phyloP scores from a whole-genome alignment of 495 filamentous ascomycete species.

The Aspergillus nidulans region DNA sequence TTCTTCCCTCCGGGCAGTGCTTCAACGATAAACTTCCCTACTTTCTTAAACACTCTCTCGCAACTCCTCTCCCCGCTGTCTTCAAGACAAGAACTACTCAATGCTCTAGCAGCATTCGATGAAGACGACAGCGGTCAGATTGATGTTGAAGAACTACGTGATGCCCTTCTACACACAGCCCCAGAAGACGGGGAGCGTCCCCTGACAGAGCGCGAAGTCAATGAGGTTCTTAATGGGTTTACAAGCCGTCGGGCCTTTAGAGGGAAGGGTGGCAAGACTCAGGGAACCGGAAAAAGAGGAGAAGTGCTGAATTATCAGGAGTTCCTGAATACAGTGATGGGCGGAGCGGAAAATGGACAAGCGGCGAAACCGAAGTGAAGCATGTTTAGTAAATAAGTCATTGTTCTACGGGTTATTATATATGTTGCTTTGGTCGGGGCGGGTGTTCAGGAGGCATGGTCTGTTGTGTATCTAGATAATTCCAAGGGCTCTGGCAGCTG shows the following conservation, averaged over 20 bases:
- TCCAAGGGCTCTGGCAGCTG: not conserved
- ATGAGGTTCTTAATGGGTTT: constrained; percentile 79
- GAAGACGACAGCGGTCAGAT: constrained; percentile 93
- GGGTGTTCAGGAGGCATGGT: not conserved
- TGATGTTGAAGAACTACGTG: constrained; percentile 73
- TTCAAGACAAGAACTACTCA: constrained; percentile 68
- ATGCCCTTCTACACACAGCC: constrained; percentile 75
- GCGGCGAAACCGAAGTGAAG: constrained; percentile 25
- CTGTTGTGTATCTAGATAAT: not conserved
- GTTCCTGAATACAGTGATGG: constrained; percentile 39
- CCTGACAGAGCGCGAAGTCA: constrained; percentile 72
- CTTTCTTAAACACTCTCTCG: constrained; percentile 76
- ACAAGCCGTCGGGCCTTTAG: constrained; percentile 73
- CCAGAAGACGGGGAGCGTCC: constrained; percentile 66
- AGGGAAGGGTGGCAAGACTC: constrained; percentile 27
- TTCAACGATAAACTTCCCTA: constrained; percentile 72
- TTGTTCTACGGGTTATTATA: not conserved
- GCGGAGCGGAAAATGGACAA: constrained; percentile 31
- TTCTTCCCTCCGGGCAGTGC: constrained; percentile 71
- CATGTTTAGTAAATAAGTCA: not conserved
- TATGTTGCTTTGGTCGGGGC: not conserved
- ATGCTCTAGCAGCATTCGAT: constrained; percentile 91
- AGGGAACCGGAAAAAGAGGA: constrained; percentile 33
- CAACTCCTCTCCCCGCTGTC: constrained; percentile 67
- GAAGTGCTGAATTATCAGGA: constrained; percentile 47